phyloP scores from a whole-genome alignment of 345 rosid genomes.

The Aurinia saxatilis region DNA sequence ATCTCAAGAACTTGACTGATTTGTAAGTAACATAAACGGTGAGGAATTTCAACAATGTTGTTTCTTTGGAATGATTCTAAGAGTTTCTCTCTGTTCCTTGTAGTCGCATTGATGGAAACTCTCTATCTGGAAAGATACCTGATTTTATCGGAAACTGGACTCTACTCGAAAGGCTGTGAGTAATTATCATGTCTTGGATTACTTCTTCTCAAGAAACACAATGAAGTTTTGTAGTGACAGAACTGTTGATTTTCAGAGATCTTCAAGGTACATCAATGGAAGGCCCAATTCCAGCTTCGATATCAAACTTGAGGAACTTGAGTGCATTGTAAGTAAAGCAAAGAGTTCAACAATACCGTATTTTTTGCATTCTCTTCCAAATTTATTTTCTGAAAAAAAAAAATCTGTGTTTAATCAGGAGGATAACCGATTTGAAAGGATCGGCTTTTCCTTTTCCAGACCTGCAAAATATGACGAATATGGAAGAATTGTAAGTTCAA shows the following conservation, averaged over 20 bases:
- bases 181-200: background rate
- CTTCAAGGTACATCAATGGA: slow-evolving; percentile 78
- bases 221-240: background rate
- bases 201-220: background rate
- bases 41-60: background rate
- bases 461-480: slow-evolving; percentile 22
- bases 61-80: background rate
- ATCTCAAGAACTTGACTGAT: slow-evolving; percentile 55
- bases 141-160: slow-evolving; percentile 84
- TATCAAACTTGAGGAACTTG: slow-evolving; percentile 48
- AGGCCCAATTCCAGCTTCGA: slow-evolving; percentile 77
- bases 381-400: background rate
- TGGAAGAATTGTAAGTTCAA: slow-evolving; percentile 44
- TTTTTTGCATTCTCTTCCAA: background rate
- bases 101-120: slow-evolving; percentile 78
- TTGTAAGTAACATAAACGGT: slow-evolving; percentile 46
- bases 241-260: slow-evolving; percentile 35
- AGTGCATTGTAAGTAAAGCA: slow-evolving; percentile 43
- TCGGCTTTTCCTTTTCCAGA: slow-evolving; percentile 44
- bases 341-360: background rate
- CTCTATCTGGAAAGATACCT: slow-evolving; percentile 68
- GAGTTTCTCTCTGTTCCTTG: background rate
- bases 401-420: slow-evolving; percentile 32
- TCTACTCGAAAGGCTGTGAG: slow-evolving; percentile 50
- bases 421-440: slow-evolving; percentile 62